Percentiles rank a stretch among this genome's conserved stretches.
These are phyloP conservation scores for Juglanconis sp. DNA, from an alignment of 2,329 filamentous ascomycete genomes.

Conservation along the genomic window DNA sequence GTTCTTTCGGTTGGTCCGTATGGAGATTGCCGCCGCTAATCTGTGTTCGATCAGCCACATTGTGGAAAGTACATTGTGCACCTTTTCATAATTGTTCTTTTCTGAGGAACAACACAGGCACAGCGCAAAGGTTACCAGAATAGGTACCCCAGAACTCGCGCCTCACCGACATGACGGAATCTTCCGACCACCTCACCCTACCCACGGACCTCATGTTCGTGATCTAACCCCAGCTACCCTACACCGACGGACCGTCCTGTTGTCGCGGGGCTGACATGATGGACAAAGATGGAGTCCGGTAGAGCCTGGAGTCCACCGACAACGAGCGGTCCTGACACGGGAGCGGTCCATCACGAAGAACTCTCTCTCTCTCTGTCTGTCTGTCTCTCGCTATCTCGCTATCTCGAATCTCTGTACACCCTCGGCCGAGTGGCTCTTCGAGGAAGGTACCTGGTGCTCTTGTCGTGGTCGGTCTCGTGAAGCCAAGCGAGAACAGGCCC, in stretches of 20 bases:
- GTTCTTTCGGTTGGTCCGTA: background rate
- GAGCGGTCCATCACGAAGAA: background rate
- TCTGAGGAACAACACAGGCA: background rate
- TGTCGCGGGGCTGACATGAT: background rate
- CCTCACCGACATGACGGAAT: conserved; percentile 3
- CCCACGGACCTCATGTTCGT: background rate
- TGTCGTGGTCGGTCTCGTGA: background rate
- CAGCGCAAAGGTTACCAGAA: background rate
- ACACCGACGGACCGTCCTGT: background rate
- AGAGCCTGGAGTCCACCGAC: background rate
- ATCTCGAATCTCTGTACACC: background rate
- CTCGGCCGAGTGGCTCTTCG: background rate
- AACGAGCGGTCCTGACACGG: background rate
- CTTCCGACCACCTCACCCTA: background rate
- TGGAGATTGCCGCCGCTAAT: background rate
- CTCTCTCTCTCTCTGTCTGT: background rate
- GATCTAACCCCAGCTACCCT: background rate
- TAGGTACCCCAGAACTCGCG: background rate
- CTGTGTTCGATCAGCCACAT: background rate
- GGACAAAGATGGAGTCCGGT: background rate
- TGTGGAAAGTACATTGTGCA: background rate
- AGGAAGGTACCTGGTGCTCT: background rate
- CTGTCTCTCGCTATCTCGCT: too few relatives aligned
- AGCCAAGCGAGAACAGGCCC: background rate
- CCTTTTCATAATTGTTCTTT: background rate